These are phyloP conservation scores for Penicillium mononematosum DNA, from an alignment of 495 filamentous ascomycete genomes.

Conservation along the genomic window DNA sequence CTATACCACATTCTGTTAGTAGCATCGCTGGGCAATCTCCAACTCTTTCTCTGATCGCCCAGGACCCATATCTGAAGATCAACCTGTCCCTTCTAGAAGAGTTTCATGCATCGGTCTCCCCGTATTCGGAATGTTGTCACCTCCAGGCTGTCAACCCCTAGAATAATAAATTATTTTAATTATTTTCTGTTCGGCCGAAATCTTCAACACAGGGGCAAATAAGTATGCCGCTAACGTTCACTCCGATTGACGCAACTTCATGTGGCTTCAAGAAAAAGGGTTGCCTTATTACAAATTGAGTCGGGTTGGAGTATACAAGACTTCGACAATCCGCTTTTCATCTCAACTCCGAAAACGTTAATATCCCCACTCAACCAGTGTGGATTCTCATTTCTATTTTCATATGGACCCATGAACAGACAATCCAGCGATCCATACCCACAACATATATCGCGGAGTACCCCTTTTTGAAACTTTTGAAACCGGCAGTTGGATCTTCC, in stretches of 20 bases:
- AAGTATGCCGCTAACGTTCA: neutral
- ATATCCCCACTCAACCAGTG: neutral
- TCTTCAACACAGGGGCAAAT: conserved; percentile 7
- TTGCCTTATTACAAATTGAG: conserved; percentile 6
- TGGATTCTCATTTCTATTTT: neutral
- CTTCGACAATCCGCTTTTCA: neutral
- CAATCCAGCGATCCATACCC: conserved; percentile 4
- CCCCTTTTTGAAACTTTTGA: neutral
- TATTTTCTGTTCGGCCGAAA: neutral
- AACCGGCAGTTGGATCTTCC: neutral
- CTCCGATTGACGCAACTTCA: conserved; percentile 2
- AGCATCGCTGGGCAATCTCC: neutral
- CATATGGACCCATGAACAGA: conserved; percentile 1
- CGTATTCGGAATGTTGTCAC: conserved; percentile 3
- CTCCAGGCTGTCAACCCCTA: neutral
- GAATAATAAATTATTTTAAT: neutral
- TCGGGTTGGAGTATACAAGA: conserved; percentile 5
- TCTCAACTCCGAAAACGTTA: neutral
- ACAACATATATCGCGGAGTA: conserved; percentile 5
- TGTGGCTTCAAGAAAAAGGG: conserved; percentile 8
- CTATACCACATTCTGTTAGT: conserved; percentile 8
- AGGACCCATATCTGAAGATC: neutral
- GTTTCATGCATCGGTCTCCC: conserved; percentile 8
- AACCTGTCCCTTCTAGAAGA: conserved; percentile 7
- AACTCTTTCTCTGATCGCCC: neutral